Conservation (phyloP, 2,329 filamentous ascomycete genomes). For the Claviceps capensis region DNA sequence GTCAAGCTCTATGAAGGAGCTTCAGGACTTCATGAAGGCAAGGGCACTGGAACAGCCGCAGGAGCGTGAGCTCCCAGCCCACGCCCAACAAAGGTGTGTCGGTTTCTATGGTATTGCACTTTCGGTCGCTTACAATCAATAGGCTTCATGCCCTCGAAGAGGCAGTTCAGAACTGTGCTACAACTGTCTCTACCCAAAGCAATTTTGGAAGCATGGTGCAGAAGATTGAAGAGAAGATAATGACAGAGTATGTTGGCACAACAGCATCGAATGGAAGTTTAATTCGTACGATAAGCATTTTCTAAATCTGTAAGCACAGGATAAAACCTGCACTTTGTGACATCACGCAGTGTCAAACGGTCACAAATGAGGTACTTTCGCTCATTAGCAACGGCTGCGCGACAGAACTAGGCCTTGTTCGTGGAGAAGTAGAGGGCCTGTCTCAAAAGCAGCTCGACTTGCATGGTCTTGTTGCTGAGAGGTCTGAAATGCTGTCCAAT, state of each 20-base stretch:
- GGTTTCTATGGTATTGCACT: neutral
- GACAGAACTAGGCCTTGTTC: conserved; percentile 1
- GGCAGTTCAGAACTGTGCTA: neutral
- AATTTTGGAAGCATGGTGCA: neutral
- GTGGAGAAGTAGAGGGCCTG: conserved; percentile 2
- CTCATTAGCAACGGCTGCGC: conserved; percentile 3
- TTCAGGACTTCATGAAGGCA: neutral
- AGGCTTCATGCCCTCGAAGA: conserved; percentile 5
- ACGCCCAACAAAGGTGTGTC: conserved; percentile 1
- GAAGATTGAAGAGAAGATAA: conserved; percentile 2
- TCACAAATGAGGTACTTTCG: conserved; percentile 2
- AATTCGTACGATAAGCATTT: neutral
- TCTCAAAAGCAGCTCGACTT: conserved; percentile 5
- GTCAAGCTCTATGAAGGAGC: neutral
- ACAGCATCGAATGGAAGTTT: neutral
- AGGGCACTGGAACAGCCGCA: neutral
- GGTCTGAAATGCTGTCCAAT: neutral
- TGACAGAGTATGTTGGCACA: conserved; percentile 1
- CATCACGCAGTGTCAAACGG: conserved; percentile 2
- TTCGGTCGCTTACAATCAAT: neutral
- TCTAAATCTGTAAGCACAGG: neutral
- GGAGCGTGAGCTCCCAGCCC: neutral
- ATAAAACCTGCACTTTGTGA: conserved; percentile 2
- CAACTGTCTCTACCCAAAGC: neutral
- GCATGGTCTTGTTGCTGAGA: conserved; percentile 4